A percentile compares a stretch with the other conserved stretches of the same genome.
Evolutionary conservation across 2,329 filamentous ascomycete species (phyloP).

Genomic region (Monilinia aucupariae): DNA sequence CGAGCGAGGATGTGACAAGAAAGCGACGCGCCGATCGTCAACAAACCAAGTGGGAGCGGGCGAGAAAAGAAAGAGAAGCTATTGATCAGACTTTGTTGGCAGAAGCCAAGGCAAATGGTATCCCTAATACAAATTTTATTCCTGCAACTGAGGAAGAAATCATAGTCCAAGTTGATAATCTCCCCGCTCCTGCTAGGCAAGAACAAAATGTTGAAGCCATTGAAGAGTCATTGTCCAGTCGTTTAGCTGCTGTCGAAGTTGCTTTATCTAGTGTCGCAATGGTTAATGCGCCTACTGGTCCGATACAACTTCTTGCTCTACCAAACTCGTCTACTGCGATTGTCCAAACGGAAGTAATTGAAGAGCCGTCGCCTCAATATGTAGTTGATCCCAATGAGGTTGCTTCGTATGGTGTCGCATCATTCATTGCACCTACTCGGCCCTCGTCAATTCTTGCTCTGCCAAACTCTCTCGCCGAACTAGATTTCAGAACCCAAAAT

Average conservation of each 20-base stretch:
- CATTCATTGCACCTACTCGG: slow-evolving; percentile 23
- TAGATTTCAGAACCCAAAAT: neutral
- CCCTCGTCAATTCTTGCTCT: slow-evolving; percentile 45
- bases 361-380: neutral
- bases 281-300: slow-evolving; percentile 24
- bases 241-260: neutral
- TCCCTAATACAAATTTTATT: neutral
- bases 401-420: slow-evolving; percentile 32
- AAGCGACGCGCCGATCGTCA: slow-evolving; percentile 73
- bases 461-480: slow-evolving; percentile 41
- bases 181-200: neutral
- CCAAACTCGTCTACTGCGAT: slow-evolving; percentile 40
- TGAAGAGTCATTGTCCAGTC: neutral
- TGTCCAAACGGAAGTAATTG: neutral
- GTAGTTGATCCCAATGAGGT: neutral
- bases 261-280: neutral
- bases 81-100: slow-evolving; percentile 65
- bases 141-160: neutral
- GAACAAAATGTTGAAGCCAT: neutral
- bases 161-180: neutral
- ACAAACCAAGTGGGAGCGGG: slow-evolving; percentile 84
- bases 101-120: slow-evolving; percentile 37
- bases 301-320: slow-evolving; percentile 45
- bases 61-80: slow-evolving; percentile 77
- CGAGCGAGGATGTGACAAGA: slow-evolving; percentile 76